Percentiles rank a stretch among this genome's conserved stretches.
Evolutionary conservation across 116 monocot genomes (phyloP).

Genomic region (Posidonia oceanica): DNA sequence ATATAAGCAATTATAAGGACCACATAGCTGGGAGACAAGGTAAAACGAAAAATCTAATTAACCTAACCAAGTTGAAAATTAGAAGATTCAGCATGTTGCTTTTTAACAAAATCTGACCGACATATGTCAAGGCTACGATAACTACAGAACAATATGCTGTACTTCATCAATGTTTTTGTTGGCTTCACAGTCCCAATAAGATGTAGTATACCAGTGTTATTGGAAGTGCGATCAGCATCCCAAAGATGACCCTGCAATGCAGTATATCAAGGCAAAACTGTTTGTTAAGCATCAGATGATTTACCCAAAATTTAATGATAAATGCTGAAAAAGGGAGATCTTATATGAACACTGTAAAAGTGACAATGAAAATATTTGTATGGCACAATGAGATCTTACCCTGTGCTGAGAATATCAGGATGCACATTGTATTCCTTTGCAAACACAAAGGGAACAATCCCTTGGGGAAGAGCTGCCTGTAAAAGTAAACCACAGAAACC

Average conservation of each 20-base stretch:
- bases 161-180: background rate
- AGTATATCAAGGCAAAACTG: background rate
- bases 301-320: too few species aligned
- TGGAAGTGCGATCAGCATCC: constrained; percentile 40
- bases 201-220: constrained; percentile 45
- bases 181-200: constrained; percentile 28
- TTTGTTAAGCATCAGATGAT: too few species aligned
- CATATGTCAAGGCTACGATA: too few species aligned
- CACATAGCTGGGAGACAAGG: too few species aligned
- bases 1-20: too few species aligned
- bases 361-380: background rate
- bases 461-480: constrained; percentile 68
- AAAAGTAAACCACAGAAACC: background rate
- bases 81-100: too few species aligned
- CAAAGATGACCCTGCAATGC: constrained; percentile 32
- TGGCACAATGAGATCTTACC: constrained; percentile 14
- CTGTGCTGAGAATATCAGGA: constrained; percentile 63
- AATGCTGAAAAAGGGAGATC: background rate
- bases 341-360: background rate
- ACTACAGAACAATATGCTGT: too few species aligned
- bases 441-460: constrained; percentile 61
- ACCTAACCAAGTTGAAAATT: too few species aligned
- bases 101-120: too few species aligned
- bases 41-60: too few species aligned
- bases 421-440: constrained; percentile 72